Evolutionary conservation across 106 monocot genomes (phyloP), one percentile per base, ranked within the genome.

Genomic region (Xerophyta viscosa): DNA sequence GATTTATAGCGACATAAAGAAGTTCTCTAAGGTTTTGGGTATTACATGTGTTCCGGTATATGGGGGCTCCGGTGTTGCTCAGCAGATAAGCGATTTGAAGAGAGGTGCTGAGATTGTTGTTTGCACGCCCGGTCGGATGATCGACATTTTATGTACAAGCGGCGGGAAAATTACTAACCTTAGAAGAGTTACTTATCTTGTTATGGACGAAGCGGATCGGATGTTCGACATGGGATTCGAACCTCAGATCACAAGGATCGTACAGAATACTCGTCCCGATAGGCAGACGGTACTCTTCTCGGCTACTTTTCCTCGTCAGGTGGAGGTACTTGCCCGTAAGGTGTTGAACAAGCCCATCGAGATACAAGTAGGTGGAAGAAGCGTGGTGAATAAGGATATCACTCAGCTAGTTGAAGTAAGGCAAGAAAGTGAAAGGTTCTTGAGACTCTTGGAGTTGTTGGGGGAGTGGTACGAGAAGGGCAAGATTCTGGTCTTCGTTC

Each of bases 201-300:
- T 96, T n/a, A 96, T 96, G 96, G 96, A 96, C 50, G 96, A 96
- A 71, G 96, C 96, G 49, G 96, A 96, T 71, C 47, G 96, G 56
- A 96, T 96, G 96, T 96, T 89, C 69, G 96, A 89, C 57, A 96
- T 89, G 88, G 96, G 96, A 6, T 96, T 96, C 48, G 96, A 96
- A 58, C 96, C 96, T 43, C 96, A 89, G 57, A 96, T 96, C 27
- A 82, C 85, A 13, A 71, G 88, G 46, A 96, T 96, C 20, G 76
- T 96, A 29, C 89, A 89, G 50, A 96, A 96, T 57, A 89, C 89
- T 29, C 66, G 82, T 15, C 89, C 96, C n/a, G 89, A 89, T 18
- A 50, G 89, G 22, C 96, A 96, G 55, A 96, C 89, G 6, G 96
- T 96, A 8, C 79, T 96, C 3, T 96, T 96, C 61, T 96, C 89